Conservation (phyloP, 2,329 filamentous ascomycete species). For the Fusarium sp. region DNA sequence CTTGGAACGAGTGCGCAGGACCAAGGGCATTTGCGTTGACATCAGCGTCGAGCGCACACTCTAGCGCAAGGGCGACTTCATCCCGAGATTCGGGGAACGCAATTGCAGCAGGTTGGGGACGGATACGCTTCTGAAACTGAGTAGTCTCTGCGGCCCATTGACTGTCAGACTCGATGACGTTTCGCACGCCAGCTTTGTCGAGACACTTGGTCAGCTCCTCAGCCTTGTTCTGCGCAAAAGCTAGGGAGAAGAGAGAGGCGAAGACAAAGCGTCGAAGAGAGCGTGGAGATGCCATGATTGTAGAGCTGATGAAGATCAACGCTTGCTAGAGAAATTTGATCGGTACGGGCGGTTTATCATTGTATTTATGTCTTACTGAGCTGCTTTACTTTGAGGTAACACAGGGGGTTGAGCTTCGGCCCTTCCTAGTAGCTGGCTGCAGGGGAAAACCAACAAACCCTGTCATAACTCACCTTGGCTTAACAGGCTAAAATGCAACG, state of each 20-base stretch:
- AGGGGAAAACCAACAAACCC: not conserved
- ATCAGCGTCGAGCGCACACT: conserved; percentile 40
- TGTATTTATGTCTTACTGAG: conserved; percentile 5
- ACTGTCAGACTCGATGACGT: conserved; percentile 34
- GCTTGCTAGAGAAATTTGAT: not conserved
- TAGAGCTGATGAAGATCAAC: not conserved
- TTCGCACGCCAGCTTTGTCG: conserved; percentile 30
- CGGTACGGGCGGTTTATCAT: not conserved
- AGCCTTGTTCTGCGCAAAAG: conserved; percentile 19
- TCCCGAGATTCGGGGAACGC: conserved; percentile 37
- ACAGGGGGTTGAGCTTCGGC: not conserved
- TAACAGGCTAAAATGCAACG: not conserved
- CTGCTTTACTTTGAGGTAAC: not conserved
- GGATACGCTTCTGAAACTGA: conserved; percentile 41
- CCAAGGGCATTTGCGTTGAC: conserved; percentile 42
- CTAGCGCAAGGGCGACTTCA: conserved; percentile 35
- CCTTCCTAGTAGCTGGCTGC: not conserved
- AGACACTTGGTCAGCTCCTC: conserved; percentile 27
- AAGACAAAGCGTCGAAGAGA: conserved; percentile 16
- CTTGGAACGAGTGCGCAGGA: conserved; percentile 41
- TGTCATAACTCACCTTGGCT: not conserved
- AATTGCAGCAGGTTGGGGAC: conserved; percentile 37
- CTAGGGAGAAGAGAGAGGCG: conserved; percentile 2
- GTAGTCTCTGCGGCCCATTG: conserved; percentile 30
- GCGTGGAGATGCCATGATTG: conserved; percentile 2